Percentiles rank a stretch among this genome's conserved stretches.
Conservation (phyloP, 1,284 basidiomycete genomes). For the Ganoderma boninense region DNA sequence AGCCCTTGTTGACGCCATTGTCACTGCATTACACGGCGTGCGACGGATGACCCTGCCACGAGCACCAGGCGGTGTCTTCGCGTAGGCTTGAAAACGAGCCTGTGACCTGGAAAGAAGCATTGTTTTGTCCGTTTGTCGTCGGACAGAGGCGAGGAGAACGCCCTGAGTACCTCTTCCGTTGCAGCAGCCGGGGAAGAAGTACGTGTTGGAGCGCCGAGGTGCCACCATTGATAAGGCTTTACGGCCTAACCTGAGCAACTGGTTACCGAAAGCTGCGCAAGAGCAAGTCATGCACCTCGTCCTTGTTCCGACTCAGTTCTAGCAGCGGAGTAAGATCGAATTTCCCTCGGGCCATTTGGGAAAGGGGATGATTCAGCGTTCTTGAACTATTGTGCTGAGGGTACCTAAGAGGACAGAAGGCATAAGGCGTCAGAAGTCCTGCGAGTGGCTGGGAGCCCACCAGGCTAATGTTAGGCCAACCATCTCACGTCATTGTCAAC, state of each 20-base stretch:
- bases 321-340: not conserved
- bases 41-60: not conserved
- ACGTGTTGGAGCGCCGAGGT: not conserved
- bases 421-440: not conserved
- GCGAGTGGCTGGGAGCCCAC: not conserved
- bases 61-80: not conserved
- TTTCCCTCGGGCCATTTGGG: conserved; percentile 65
- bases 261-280: not conserved
- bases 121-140: not conserved
- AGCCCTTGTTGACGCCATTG: not conserved
- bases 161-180: not conserved
- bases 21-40: not conserved
- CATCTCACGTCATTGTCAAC: conserved; percentile 1
- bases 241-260: not conserved
- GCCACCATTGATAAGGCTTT: not conserved
- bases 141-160: not conserved
- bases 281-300: not conserved
- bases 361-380: conserved; percentile 3
- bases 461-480: not conserved
- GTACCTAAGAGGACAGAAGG: conserved; percentile 6
- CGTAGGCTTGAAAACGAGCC: not conserved
- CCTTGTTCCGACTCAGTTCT: not conserved
- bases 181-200: not conserved
- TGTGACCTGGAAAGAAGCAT: not conserved
- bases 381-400: conserved; percentile 4